phyloP scores from a whole-genome alignment of 768 basidiomycete genomes.

The Collybiopsis confluens region DNA sequence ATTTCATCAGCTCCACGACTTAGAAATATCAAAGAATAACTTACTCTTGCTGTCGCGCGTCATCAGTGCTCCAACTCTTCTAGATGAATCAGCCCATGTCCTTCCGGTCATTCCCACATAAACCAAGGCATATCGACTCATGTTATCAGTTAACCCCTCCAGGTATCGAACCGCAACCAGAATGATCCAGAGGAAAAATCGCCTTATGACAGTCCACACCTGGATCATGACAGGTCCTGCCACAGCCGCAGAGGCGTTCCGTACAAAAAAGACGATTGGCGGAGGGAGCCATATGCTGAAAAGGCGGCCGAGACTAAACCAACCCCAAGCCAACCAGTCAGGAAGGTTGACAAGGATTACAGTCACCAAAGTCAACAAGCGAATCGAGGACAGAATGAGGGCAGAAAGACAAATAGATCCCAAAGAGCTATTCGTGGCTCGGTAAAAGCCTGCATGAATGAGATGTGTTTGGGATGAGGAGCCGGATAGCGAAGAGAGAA shows the following conservation, averaged over 20 bases:
- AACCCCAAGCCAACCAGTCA: conserved; percentile 19
- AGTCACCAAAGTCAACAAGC: conserved; percentile 47
- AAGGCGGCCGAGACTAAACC: conserved; percentile 40
- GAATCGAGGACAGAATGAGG: conserved; percentile 70
- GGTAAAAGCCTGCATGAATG: conserved; percentile 72
- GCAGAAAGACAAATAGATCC: conserved; percentile 78
- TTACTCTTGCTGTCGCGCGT: background rate
- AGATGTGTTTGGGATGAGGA: conserved; percentile 59
- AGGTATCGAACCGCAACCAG: conserved; percentile 50
- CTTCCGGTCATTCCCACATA: conserved; percentile 78
- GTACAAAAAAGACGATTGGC: background rate
- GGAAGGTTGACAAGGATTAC: conserved; percentile 54
- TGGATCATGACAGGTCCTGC: background rate
- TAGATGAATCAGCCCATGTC: conserved; percentile 55
- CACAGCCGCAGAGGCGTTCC: background rate
- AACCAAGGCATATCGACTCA: conserved; percentile 59
- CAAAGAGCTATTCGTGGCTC: conserved; percentile 77
- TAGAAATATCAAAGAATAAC: background rate
- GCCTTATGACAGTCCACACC: background rate
- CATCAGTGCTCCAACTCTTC: conserved; percentile 42
- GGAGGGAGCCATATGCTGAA: conserved; percentile 20
- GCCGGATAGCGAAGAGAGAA: background rate
- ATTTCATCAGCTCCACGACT: too few relatives aligned
- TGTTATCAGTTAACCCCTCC: conserved; percentile 48
- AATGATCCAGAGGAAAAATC: conserved; percentile 24